Base-by-base conservation (phyloP, 352 stramenopile species). In the Thraustochytrium sp. region DNA sequence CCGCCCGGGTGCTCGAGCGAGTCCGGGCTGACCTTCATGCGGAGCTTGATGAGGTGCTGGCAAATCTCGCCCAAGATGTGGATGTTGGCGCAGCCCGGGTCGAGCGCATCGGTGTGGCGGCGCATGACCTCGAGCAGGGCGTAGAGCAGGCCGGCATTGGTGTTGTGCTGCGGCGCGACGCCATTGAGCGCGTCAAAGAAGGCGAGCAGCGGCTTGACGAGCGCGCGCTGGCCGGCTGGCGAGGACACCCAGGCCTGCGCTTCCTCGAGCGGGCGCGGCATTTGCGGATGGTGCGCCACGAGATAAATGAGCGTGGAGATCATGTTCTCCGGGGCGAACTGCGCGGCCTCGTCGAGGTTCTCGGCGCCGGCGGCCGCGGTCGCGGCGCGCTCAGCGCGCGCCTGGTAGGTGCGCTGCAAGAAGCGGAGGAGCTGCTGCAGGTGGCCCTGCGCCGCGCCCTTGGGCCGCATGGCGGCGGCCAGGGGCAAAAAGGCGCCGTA, bases 301-400 rank as follows among this genome's bases (percentile, higher is more conserved):
- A 80, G 68, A 31, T 80, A 80, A 26, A 80, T 64, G 3, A 80
- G 68, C 68, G 68, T 61, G 9, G 68, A 63, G 2, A 80, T 44
- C 68, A 80, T 80, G 48, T 72, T 46, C 53, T 80, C 68, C n/a
- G 68, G 68, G 5, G 68, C 68, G 13, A 80, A 63, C 26, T 64
- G 68, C 21, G 68, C 68, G 8, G 40, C 5, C 13, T 18, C 16
- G 42, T 62, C 34, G 2, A 77, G 42, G 26, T 62, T 77, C 49
- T 77, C 65, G 5, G 5, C n/a, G n/a, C 55, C 23, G 23, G 9
- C 29, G 29, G 29, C 8, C 8, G 29, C 21, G 8, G 46, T 26
- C 16, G 68, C 48, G 8, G 53, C 53, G 42, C 48, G 53, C 51
- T 44, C 40, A 1, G 31, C 8, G 44, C 46, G 37, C 9, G 48